phyloP scores from a whole-genome alignment of 257 asterid genomes.

The Salvia splendens region DNA sequence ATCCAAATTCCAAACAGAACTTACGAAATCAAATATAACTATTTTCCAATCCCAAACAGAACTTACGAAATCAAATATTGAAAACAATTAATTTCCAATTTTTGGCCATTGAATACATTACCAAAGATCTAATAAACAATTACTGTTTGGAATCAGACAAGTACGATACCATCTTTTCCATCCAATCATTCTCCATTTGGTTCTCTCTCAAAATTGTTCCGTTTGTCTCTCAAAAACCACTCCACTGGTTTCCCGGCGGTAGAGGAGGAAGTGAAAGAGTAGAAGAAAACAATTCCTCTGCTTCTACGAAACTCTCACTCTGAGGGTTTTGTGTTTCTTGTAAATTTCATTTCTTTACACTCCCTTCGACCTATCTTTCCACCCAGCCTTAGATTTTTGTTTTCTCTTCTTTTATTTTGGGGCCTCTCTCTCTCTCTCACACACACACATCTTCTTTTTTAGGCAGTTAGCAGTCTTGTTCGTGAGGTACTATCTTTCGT shows the following conservation, averaged over 20 bases:
- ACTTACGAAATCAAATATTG: no score
- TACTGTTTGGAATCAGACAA: conserved; percentile 29
- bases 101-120: conserved; percentile 18
- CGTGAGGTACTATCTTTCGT: conserved; percentile 47
- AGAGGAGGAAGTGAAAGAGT: conserved; percentile 81
- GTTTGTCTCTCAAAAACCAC: conserved; percentile 37
- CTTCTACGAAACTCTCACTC: conserved; percentile 71
- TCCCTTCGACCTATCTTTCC: no score
- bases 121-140: conserved; percentile 31
- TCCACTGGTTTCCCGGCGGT: conserved; percentile 62
- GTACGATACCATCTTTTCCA: conserved; percentile 40
- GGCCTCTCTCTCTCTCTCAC: neutral
- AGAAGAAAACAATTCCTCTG: conserved; percentile 76
- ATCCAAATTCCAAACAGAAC: no score
- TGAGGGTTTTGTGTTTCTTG: conserved; percentile 24
- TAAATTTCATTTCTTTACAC: conserved; percentile 28
- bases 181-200: conserved; percentile 64
- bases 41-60: neutral
- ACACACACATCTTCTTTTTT: conserved; percentile 36
- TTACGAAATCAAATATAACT: no score
- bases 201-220: conserved; percentile 11
- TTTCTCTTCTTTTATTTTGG: neutral
- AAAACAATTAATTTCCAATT: no score
- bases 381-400: conserved; percentile 26
- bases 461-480: conserved; percentile 44